Conservation (phyloP, 129 eudicot genomes). For the Smallanthus sonchifolius region DNA sequence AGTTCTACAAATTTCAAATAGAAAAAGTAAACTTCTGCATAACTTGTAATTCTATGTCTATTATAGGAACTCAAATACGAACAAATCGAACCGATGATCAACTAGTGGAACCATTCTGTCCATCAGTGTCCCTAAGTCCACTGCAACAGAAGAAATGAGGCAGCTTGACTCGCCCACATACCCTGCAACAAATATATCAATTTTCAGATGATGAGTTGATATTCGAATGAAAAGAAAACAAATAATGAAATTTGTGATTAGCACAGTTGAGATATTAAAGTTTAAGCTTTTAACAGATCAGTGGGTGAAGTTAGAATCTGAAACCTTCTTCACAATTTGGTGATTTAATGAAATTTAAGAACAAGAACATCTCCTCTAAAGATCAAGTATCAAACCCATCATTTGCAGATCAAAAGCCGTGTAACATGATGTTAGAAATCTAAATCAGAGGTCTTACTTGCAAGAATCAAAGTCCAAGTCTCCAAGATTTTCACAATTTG, state of each 20-base stretch:
- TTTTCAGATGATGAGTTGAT: neutral
- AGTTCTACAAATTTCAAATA: neutral
- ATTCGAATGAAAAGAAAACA: no score
- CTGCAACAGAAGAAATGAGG: constrained; percentile 96
- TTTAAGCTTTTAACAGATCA: no score
- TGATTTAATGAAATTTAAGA: neutral
- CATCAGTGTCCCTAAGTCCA: constrained; percentile 60
- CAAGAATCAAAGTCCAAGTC: neutral
- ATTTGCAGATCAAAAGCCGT: neutral
- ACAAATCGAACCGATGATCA: constrained; percentile 14
- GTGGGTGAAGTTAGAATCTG: no score
- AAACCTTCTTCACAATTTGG: no score
- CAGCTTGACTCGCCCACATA: constrained; percentile 49
- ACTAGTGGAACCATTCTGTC: constrained; percentile 28
- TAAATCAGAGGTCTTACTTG: neutral
- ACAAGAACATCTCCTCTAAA: neutral
- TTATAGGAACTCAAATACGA: neutral
- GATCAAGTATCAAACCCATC: neutral
- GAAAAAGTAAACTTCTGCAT: neutral
- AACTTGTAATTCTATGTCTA: constrained; percentile 5
- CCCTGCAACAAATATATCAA: constrained; percentile 8
- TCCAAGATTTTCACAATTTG: no score
- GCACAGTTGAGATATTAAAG: no score
- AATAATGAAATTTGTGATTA: no score
- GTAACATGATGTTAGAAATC: neutral